Percentiles rank a stretch among this genome's conserved stretches.
phyloP scores from a whole-genome alignment of 2,329 filamentous ascomycete genomes.

The Ophioceras dolichostomum region DNA sequence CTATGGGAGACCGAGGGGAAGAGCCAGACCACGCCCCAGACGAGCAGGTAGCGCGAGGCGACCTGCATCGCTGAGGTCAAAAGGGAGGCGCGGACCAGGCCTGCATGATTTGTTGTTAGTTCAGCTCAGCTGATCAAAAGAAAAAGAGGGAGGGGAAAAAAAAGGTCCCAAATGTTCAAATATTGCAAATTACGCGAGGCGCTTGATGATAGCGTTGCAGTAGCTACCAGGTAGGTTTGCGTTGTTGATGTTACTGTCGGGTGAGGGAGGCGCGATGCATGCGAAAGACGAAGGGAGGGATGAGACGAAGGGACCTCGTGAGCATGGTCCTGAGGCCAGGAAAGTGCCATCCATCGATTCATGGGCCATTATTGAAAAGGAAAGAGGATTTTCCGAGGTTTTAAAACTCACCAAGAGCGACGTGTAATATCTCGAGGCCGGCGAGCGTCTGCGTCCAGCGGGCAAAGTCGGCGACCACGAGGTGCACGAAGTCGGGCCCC shows the following conservation, averaged over 20 bases:
- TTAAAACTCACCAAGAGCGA: conserved; percentile 48
- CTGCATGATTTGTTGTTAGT: no score
- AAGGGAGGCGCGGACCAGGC: conserved; percentile 75
- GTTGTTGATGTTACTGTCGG: no score
- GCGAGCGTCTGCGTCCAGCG: conserved; percentile 79
- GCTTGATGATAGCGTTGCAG: no score
- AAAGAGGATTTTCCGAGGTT: not conserved
- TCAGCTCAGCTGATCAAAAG: no score
- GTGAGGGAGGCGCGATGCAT: no score
- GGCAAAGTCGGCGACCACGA: conserved; percentile 51
- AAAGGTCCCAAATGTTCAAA: no score
- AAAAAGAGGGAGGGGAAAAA: not conserved
- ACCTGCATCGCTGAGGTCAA: conserved; percentile 87
- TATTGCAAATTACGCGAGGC: no score
- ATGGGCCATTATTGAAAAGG: not conserved
- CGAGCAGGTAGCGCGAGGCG: conserved; percentile 71
- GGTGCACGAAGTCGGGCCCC: conserved; percentile 48
- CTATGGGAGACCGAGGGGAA: conserved; percentile 55
- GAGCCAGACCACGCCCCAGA: conserved; percentile 69
- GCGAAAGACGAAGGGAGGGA: no score
- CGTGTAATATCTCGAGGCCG: conserved; percentile 72
- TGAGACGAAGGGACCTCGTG: no score
- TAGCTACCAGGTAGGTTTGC: no score
- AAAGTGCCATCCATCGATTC: no score
- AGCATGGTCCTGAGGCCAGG: no score